Evolutionary conservation across 768 basidiomycete species (phyloP).

Genomic region (Cyclocybe aegerita): DNA sequence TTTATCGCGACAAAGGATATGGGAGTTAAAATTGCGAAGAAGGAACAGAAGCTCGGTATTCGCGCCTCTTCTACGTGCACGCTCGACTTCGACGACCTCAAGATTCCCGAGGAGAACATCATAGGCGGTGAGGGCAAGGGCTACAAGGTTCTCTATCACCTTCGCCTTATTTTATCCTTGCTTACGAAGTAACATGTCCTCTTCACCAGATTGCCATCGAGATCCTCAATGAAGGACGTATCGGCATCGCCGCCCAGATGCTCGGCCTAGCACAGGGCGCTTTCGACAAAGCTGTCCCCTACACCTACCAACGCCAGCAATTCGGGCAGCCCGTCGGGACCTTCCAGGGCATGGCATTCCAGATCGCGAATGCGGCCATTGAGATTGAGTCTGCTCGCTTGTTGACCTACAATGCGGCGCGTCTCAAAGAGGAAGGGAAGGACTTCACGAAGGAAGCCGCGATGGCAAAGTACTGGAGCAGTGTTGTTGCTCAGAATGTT

Average conservation of each 20-base stretch:
- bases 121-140: slow-evolving; percentile 91
- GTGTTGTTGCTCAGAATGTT: slow-evolving; percentile 86
- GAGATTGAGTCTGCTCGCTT: slow-evolving; percentile 90
- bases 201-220: slow-evolving; percentile 80
- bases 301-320: slow-evolving; percentile 91
- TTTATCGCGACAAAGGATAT: slow-evolving; percentile 95
- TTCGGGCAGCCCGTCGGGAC: slow-evolving; percentile 93
- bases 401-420: slow-evolving; percentile 94
- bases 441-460: slow-evolving; percentile 92
- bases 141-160: slow-evolving; percentile 61
- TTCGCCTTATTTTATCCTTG: background rate
- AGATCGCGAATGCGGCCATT: slow-evolving; percentile 86
- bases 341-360: slow-evolving; percentile 96
- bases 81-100: slow-evolving; percentile 92
- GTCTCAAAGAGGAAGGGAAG: slow-evolving; percentile 89
- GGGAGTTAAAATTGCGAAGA: slow-evolving; percentile 97
- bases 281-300: slow-evolving; percentile 93
- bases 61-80: slow-evolving; percentile 94
- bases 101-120: slow-evolving; percentile 80
- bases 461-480: slow-evolving; percentile 95
- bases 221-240: slow-evolving; percentile 95
- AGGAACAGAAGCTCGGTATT: slow-evolving; percentile 98
- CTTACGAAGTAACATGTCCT: background rate
- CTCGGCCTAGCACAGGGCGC: slow-evolving; percentile 96
- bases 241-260: slow-evolving; percentile 99